A percentile compares a stretch with the other conserved stretches of the same genome.
These are phyloP conservation scores for Lanmaoa pseudosensibilis DNA, from an alignment of 768 basidiomycete genomes.

Conservation along the genomic window DNA sequence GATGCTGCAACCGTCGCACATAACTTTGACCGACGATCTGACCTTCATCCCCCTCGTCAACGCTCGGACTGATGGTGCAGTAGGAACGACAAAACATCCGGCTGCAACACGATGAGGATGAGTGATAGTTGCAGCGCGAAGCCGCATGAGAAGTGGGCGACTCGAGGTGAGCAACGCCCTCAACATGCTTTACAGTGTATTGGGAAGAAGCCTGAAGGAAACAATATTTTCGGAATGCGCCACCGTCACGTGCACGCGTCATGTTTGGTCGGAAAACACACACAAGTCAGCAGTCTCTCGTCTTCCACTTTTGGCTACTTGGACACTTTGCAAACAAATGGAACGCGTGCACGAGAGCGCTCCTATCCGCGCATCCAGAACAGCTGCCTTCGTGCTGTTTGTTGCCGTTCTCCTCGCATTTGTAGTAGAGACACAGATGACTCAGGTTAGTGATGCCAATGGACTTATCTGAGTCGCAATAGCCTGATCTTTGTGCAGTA, in stretches of 20 bases:
- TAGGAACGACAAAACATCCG: conserved; percentile 18
- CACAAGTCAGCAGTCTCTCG: background rate
- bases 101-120: conserved; percentile 35
- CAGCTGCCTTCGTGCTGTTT: conserved; percentile 55
- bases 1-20: conserved; percentile 92
- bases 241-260: conserved; percentile 11
- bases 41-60: conserved; percentile 91
- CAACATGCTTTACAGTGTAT: conserved; percentile 45
- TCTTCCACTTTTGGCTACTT: background rate
- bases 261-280: no score
- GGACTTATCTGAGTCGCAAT: background rate
- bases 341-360: background rate
- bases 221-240: background rate
- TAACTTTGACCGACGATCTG: conserved; percentile 86
- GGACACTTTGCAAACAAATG: conserved; percentile 1
- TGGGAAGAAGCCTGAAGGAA: background rate
- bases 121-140: conserved; percentile 40
- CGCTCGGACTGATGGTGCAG: conserved; percentile 29
- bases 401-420: conserved; percentile 64
- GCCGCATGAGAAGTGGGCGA: conserved; percentile 58
- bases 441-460: conserved; percentile 64
- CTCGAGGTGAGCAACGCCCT: conserved; percentile 63
- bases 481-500: conserved; percentile 47
- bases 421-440: conserved; percentile 72
- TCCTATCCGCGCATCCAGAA: conserved; percentile 31